Base-by-base conservation (phyloP, 1,139 yeast species). In the Sugiyamaella castrensis region DNA sequence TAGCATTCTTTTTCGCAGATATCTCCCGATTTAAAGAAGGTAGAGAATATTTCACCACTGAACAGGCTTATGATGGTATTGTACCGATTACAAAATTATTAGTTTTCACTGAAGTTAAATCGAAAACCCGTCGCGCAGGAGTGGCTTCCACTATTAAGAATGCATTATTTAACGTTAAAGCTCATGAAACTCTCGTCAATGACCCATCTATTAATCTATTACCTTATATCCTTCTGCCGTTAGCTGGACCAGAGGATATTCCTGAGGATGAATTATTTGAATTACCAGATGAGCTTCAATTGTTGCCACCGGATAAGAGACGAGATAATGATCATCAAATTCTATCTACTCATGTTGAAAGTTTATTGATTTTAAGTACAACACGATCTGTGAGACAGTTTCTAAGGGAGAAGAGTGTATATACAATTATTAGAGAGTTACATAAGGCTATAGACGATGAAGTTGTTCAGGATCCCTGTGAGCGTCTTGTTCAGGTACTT, bases 91-190 rank as follows among this genome's bases (percentile, higher is more conserved):
- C 91, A 19, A 87, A 89, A 64, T 68, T 92, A 31, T 73, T 88
- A 52, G 95, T 85, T 0, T 88, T 88, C 69, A 87, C 96, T 2
- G 95, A 87, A 62, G 81, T 82, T 60, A 91, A 84, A 57, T 76
- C 87, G 16, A 82, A 81, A 59, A 80, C 81, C 32, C 81, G 98
- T 71, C 79, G 98, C 67, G 91, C 85, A 65, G 98, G 96, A 61
- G 92, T 88, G 43, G 95, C 96, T 0, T 85, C 95, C 1, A 87
- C 96, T 4, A 86, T 92, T 58, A 92, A 92, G 64, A 92, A 92
- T 69, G 80, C 94, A 0, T 72, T 91, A 46, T 92, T 92, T 63
- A 96, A 91, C 63, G 74, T 87, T 2, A 78, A 82, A 39, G 70
- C 79, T 37, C 98, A 92, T 62, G 70, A 71, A 60, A 68, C 66